Evolutionary conservation across 768 basidiomycete genomes (phyloP).

Genomic region (Kwoniella pini): DNA sequence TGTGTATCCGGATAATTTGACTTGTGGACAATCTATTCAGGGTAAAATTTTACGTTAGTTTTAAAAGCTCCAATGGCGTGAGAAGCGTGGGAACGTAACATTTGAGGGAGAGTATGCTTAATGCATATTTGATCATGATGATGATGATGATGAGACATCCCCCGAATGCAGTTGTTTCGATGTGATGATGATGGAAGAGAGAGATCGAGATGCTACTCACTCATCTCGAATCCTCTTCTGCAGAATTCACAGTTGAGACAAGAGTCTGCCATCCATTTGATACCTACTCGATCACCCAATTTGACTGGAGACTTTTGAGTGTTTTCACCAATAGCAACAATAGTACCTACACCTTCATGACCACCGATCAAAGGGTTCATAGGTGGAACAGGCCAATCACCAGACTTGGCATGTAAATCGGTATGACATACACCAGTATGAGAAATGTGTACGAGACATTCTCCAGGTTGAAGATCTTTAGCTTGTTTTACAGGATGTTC

Average conservation of each 20-base stretch:
- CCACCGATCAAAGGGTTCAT: slow-evolving; percentile 53
- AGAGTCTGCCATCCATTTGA: slow-evolving; percentile 63
- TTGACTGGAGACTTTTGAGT: slow-evolving; percentile 59
- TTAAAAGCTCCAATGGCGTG: not conserved
- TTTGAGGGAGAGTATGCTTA: slow-evolving; percentile 2
- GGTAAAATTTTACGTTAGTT: slow-evolving; percentile 42
- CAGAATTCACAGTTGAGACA: slow-evolving; percentile 78
- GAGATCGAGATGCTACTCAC: slow-evolving; percentile 11
- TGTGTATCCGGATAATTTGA: slow-evolving; percentile 68
- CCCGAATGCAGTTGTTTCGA: too few relatives aligned
- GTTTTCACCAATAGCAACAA: slow-evolving; percentile 75
- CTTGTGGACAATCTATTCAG: slow-evolving; percentile 63
- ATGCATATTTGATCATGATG: not conserved
- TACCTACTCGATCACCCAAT: slow-evolving; percentile 72
- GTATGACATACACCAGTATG: slow-evolving; percentile 80
- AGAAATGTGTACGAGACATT: slow-evolving; percentile 66
- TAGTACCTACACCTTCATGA: slow-evolving; percentile 77
- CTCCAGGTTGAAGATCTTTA: slow-evolving; percentile 20
- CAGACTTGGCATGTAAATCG: slow-evolving; percentile 71
- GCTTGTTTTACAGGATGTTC: slow-evolving; percentile 24
- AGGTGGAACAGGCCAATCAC: slow-evolving; percentile 72
- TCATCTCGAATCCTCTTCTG: slow-evolving; percentile 67
- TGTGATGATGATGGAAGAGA: not conserved
- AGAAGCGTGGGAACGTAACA: not conserved
- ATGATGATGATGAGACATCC: too few relatives aligned